Evolutionary conservation across 805 yeast genomes (phyloP), one percentile per base, ranked within the genome.

Genomic region (Pichia pseudocactophila): DNA sequence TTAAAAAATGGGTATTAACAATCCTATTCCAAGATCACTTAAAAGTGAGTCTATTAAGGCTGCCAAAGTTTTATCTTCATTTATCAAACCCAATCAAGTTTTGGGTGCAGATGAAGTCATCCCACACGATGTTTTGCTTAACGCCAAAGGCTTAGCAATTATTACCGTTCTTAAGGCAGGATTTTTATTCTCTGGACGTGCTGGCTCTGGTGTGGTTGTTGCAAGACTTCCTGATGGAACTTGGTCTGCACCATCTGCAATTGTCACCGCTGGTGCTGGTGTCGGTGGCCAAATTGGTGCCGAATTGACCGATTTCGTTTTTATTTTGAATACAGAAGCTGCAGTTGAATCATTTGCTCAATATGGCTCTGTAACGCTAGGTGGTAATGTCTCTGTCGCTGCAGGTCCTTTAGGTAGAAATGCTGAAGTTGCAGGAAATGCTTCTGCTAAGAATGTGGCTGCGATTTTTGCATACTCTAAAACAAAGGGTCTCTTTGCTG

Each of bases 261-360:
- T 92, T 50, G 81, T 78, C 41, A 85, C 97, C 18, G 97, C 95
- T 3, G 98, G 97, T 54, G 97, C 97, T 4, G 97, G 98, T 56
- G 97, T 92, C 7, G 98, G 98, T 46, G 98, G 98, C 35, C 94
- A 88, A 67, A 76, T 92, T 50, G 98, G 98, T 34, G 89, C 96
- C 8, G 98, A 90, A 61, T 68, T 90, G 55, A 90, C 98, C 2
- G 97, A 90, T 66, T 90, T 90, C 58, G 96, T 90, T 25, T 90
- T 90, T 60, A 89, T 92, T 46, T 72, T 90, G 50, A 90, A 92
- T 66, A 77, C 84, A 12, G 71, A 76, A 40, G 76, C 88, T 2
- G 97, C 98, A 2, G 98, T 90, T 37, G 86, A 83, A 48, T 79
- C 96, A 10, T 90, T 90, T 64, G 87, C 97, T 12, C 96, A 88